Evolutionary conservation across 768 basidiomycete genomes (phyloP).

Genomic region (Russula sp.): DNA sequence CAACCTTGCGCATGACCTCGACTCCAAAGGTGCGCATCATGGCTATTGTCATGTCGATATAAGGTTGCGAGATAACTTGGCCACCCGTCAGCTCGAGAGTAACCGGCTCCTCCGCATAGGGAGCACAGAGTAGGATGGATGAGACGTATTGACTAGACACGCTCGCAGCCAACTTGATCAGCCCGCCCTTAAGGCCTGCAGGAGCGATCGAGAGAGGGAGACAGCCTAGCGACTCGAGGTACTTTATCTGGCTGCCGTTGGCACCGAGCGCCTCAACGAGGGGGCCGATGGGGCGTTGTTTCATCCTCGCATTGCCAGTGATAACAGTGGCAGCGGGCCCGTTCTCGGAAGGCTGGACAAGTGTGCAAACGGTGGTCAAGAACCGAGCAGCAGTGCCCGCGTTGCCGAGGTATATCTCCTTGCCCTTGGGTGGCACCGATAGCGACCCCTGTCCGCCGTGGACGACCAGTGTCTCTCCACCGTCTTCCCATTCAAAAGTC

Average conservation of each 20-base stretch:
- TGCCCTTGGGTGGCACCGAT: constrained; percentile 66
- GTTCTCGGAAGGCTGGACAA: constrained; percentile 48
- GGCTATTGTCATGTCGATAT: constrained; percentile 98
- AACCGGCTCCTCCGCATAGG: constrained; percentile 79
- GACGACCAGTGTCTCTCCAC: constrained; percentile 91
- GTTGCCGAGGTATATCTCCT: constrained; percentile 92
- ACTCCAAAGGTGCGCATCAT: constrained; percentile 96
- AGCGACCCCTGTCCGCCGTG: constrained; percentile 79
- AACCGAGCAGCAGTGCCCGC: constrained; percentile 98
- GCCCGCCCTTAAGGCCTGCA: constrained; percentile 73
- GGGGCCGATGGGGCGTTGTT: constrained; percentile 94
- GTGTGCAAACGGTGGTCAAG: constrained; percentile 91
- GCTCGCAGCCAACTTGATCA: constrained; percentile 82
- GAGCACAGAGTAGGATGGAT: constrained; percentile 92
- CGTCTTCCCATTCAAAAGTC: constrained; percentile 90
- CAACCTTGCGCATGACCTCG: constrained; percentile 56
- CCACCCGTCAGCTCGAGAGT: constrained; percentile 88
- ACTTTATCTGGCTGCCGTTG: constrained; percentile 75
- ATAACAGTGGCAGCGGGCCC: constrained; percentile 60
- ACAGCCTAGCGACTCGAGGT: constrained; percentile 73
- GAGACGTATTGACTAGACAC: constrained; percentile 99
- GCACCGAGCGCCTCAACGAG: constrained; percentile 81
- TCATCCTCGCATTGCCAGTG: constrained; percentile 98
- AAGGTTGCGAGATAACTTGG: constrained; percentile 95
- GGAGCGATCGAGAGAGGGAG: constrained; percentile 84